Base-by-base conservation (phyloP, 352 stramenopile species). In the Phytophthora agathidicida region DNA sequence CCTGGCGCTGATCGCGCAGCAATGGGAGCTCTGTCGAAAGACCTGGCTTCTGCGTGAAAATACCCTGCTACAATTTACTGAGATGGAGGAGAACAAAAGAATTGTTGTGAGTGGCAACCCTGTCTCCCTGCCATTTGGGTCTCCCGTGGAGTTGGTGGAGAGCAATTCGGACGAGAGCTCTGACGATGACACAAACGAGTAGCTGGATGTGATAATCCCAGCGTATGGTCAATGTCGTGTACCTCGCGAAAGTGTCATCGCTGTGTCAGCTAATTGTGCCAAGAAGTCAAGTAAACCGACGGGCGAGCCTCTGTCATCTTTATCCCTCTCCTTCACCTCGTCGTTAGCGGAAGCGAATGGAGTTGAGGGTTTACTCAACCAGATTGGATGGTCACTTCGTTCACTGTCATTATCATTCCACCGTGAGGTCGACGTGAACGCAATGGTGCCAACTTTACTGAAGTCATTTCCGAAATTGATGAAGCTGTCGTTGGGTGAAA, bases 351-450 rank as follows among this genome's bases (percentile, higher is more conserved):
- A 58, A 7, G 37, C 38, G n/a, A 30, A 37, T 17, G 50, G 38
- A 22, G 20, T 59, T 17, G 9, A n/a, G 13, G 54, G 44, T 1
- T 31, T 63, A 8, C 14, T 63, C 27, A 33, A 63, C 28, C 43
- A 50, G 9, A 50, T 63, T 13, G 54, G 54, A 28, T 63, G 54
- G 54, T 57, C 54, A 1, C 54, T 63, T 51, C 19, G 19, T 31
- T 26, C 35, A 17, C 22, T 63, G n/a, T 56, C 54, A 14, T 28
- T 63, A 8, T 50, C 54, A 9, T 63, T 63, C 23, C 35, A 63
- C 37, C 54, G 37, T 11, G 54, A 50, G 13, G 24, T 57, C 7
- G 54, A 63, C 16, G 54, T 63, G 16, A 50, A 63, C 14, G 43
- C 54, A 20, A 57, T 57, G 43, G 23, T 57, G 9, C 28, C 54